Base-by-base conservation (phyloP, 352 stramenopile genomes). In the Phytophthora idaei region DNA sequence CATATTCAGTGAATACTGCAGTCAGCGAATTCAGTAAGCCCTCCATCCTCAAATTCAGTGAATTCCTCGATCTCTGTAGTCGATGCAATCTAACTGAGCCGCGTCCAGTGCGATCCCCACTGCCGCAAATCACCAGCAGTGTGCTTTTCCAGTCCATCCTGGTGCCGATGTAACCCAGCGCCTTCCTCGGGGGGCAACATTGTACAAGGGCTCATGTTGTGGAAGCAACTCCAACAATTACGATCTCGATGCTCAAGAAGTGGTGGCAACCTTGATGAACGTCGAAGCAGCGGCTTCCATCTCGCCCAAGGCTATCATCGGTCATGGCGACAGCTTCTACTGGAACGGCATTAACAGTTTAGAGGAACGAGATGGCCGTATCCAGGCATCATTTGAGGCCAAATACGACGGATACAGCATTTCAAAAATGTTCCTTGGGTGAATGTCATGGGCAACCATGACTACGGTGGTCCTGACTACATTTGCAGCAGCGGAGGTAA, bases 251-350 rank as follows among this genome's bases (percentile, higher is more conserved):
- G 9, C 34, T 9, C 34, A 39, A 39, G 34, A 39, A 39, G 34
- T 39, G 6, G 60, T 73, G 3, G 66, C 66, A 0, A 69, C 10
- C 17, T 50, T 73, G 17, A 73, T 73, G 66, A 49, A 73, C 47
- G 65, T 29, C 1, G 21, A 73, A 12, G 64, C 54, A 11, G 41
- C 39, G 3, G 29, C 45, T 8, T 2, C 36, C 9, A 39, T 69
- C 4, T 46, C 57, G 27, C 66, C 59, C n/a, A 64, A 69, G 14
- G 53, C 54, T 2, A 61, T 73, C 34, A 46, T 73, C 1, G 66
- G 6, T 12, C 34, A 39, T 12, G 34, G 34, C 12, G 59, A 2
- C 60, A 39, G 12, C 1, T 39, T 39, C 34, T 39, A 39, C 47
- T 73, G 66, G 66, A 61, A 17, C 3, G 66, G 66, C 0, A 69